Evolutionary conservation across 164 flowering plant species (phyloP).

Genomic region (Hamamelis virginiana): DNA sequence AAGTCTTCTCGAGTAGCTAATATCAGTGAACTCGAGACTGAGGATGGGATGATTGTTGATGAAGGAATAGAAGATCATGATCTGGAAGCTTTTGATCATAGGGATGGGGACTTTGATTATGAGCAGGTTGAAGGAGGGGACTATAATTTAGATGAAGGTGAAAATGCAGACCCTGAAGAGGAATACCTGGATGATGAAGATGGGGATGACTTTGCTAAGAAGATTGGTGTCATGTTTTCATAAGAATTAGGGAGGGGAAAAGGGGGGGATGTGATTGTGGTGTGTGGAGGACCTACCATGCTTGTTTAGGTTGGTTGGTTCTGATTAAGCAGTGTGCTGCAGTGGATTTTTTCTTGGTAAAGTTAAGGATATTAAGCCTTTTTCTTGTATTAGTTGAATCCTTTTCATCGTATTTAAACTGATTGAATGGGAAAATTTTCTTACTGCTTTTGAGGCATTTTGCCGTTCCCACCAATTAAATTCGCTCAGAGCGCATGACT

Average conservation of each 20-base stretch:
- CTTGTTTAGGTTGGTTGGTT: slow-evolving; percentile 6
- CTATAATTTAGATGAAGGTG: slow-evolving; percentile 56
- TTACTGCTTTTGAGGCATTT: slow-evolving; percentile 12
- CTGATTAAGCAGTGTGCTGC: neutral
- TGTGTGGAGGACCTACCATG: slow-evolving; percentile 2
- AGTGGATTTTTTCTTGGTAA: slow-evolving; percentile 7
- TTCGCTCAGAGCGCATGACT: slow-evolving; percentile 7
- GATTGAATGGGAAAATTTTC: slow-evolving; percentile 18
- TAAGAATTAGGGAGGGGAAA: slow-evolving; percentile 3
- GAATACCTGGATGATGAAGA: slow-evolving; percentile 70
- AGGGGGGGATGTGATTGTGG: slow-evolving; percentile 5
- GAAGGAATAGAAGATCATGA: slow-evolving; percentile 41
- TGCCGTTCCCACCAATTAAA: slow-evolving; percentile 1
- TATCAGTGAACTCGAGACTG: slow-evolving; percentile 32
- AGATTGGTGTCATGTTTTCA: slow-evolving; percentile 55
- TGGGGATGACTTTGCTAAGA: slow-evolving; percentile 82
- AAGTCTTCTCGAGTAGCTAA: slow-evolving; percentile 28
- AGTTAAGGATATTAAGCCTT: slow-evolving; percentile 9
- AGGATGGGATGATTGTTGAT: slow-evolving; percentile 39
- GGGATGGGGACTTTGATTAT: slow-evolving; percentile 50
- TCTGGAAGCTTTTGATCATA: slow-evolving; percentile 47
- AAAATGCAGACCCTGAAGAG: slow-evolving; percentile 51
- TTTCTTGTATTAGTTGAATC: slow-evolving; percentile 16
- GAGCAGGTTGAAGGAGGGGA: slow-evolving; percentile 58
- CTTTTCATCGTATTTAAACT: slow-evolving; percentile 16